These are phyloP conservation scores for Linanthus parryae DNA, from an alignment of 148 eudicot genomes.

Conservation along the genomic window DNA sequence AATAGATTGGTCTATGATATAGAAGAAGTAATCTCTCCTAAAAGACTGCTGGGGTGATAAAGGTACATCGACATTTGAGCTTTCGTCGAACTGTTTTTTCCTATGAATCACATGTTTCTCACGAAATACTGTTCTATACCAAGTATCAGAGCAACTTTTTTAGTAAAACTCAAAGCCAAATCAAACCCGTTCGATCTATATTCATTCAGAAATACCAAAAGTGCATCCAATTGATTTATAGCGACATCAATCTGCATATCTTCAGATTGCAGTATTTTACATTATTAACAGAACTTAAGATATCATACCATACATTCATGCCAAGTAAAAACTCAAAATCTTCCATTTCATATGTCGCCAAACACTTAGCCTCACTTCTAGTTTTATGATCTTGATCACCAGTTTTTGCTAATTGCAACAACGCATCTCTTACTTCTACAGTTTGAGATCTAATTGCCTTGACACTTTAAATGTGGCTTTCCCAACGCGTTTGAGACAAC, in stretches of 20 bases:
- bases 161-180: too few species aligned
- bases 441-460: conserved; percentile 3
- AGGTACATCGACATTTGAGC: background rate
- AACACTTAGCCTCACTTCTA: conserved; percentile 15
- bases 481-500: conserved; percentile 8
- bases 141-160: too few species aligned
- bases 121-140: too few species aligned
- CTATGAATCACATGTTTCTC: conserved; percentile 7
- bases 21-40: too few species aligned
- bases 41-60: background rate
- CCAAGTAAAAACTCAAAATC: conserved; percentile 13
- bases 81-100: conserved; percentile 15
- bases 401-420: conserved; percentile 7
- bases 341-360: conserved; percentile 19
- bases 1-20: too few species aligned
- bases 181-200: background rate
- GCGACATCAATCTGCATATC: background rate
- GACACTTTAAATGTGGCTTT: conserved; percentile 9
- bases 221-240: background rate
- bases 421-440: conserved; percentile 5
- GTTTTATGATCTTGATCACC: conserved; percentile 9
- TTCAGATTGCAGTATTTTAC: too few species aligned
- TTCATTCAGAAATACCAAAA: background rate
- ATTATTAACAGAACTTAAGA: conserved; percentile 1
- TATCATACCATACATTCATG: conserved; percentile 10